Evolutionary conservation across 768 basidiomycete species (phyloP), one percentile per base, ranked within the genome.

Genomic region (Floccularia luteovirens): DNA sequence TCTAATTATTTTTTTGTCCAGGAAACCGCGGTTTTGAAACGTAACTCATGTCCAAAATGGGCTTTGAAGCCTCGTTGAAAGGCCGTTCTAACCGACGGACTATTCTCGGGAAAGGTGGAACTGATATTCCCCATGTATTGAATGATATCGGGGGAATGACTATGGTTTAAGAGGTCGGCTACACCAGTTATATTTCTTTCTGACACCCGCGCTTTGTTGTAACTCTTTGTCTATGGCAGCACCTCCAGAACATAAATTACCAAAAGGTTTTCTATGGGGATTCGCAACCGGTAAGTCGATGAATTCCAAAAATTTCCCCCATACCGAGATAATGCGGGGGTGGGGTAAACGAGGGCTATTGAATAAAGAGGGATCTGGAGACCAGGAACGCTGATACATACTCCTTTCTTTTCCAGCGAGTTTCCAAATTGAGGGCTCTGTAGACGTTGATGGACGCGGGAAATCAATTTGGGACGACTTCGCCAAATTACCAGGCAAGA

Each of bases 401-500:
- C n/a, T n/a, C n/a, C n/a, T n/a, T 28, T 30, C 24, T 24, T n/a
- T n/a, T n/a, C 17, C 58, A 66, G 86, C 81, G 13, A 67, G 73
- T 43, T 85, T 82, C 54, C 83, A 87, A 61, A 81, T 82, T 33
- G 85, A 87, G 60, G 84, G 82, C 5, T 77, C 80, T 0, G 66
- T 74, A 14, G 52, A 66, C 32, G 64, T 59, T 8, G 72, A 63
- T 35, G 71, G 71, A n/a, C 75, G 79, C 36, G 74, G 76, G 0
- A 74, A 73, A 41, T 77, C 78, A 17, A 75, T 85, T 46, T 87
- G 84, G 83, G 83, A 88, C 52, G 77, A 72, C 40, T 85, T 84
- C 56, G 38, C 74, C 1, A 73, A 75, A 13, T 74, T 74, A 51
- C 54, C 51, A 20, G 44, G 47, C 24, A 82, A 78, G 20, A 62